A percentile compares a stretch with the other conserved stretches of the same genome.
These are phyloP conservation scores for Syncephalis plumigaleata DNA, from an alignment of 371 early-diverging fungal genomes.

Conservation along the genomic window DNA sequence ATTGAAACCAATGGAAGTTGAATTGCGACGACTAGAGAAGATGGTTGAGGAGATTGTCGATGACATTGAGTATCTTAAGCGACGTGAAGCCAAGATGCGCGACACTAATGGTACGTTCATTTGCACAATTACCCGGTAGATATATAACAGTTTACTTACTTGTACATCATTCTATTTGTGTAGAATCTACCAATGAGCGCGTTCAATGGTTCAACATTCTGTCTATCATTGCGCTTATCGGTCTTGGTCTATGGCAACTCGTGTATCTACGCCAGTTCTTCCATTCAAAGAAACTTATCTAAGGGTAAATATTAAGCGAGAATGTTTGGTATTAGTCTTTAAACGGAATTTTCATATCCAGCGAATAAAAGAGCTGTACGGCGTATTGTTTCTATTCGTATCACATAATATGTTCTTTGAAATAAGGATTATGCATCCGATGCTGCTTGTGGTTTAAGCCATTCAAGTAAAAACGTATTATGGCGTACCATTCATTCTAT, in stretches of 20 bases:
- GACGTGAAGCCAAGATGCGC: conserved; percentile 59
- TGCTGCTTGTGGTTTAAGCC: no score
- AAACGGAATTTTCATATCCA: no score
- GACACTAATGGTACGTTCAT: conserved; percentile 64
- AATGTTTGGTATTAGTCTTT: no score
- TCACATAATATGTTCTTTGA: no score
- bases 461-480: no score
- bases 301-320: neutral
- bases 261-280: conserved; percentile 68
- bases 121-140: neutral
- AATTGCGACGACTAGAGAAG: conserved; percentile 60
- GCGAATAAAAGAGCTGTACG: no score
- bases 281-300: conserved; percentile 68
- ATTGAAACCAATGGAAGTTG: conserved; percentile 75
- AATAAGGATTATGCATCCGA: no score
- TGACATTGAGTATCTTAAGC: conserved; percentile 64
- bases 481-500: no score
- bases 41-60: conserved; percentile 53
- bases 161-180: neutral
- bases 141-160: neutral
- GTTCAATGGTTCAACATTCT: conserved; percentile 60
- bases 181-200: conserved; percentile 69
- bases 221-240: conserved; percentile 42
- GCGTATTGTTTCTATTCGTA: no score
- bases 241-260: conserved; percentile 64